A percentile compares a stretch with the other conserved stretches of the same genome.
Evolutionary conservation across 2,329 filamentous ascomycete genomes (phyloP).

Genomic region (Eurotiales sp.): DNA sequence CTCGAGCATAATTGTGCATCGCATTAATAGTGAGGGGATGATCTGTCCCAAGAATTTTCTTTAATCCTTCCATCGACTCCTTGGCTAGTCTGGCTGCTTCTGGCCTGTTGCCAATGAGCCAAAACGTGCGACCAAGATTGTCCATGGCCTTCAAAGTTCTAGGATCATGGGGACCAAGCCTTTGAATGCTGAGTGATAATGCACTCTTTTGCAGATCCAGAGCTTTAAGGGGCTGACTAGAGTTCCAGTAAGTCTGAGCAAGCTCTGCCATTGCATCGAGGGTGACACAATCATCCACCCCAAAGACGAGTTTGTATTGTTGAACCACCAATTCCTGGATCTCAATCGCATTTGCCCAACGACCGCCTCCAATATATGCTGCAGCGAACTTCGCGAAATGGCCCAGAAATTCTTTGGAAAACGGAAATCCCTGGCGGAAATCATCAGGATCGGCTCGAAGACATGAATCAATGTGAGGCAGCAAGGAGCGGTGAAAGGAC

Average conservation of each 20-base stretch:
- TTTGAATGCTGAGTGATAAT: too few species aligned
- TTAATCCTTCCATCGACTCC: neutral
- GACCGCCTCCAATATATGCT: neutral
- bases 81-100: neutral
- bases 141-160: neutral
- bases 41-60: neutral
- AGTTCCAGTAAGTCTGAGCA: constrained; percentile 1
- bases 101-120: neutral
- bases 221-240: neutral
- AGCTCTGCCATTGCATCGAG: constrained; percentile 2
- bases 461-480: too few species aligned
- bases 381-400: neutral
- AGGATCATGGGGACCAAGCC: neutral
- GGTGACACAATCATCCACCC: neutral
- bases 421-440: too few species aligned
- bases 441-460: too few species aligned
- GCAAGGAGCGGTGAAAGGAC: too few species aligned
- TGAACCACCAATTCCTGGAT: neutral
- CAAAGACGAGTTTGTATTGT: neutral
- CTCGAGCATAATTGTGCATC: neutral
- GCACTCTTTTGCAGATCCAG: neutral
- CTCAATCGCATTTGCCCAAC: neutral
- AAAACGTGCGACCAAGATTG: neutral
- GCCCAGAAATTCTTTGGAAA: too few species aligned
- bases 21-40: neutral